Evolutionary conservation across 768 basidiomycete genomes (phyloP), one percentile per base, ranked within the genome.

Genomic region (Pisolithus orientalis): DNA sequence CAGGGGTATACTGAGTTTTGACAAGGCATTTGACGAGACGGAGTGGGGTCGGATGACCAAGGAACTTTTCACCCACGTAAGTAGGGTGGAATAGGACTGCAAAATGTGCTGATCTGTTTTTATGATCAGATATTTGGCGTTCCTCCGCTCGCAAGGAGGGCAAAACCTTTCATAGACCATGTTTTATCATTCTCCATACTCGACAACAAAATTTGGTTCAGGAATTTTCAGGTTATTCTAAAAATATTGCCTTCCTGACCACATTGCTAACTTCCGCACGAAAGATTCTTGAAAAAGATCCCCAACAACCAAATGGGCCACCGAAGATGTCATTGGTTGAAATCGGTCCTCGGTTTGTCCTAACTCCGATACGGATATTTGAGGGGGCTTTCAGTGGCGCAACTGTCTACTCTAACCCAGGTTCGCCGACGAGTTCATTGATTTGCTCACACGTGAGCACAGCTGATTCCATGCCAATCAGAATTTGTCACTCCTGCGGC

Each of bases 141-240:
- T 2, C 95, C 96, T 17, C 83, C 90, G 27, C 80, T 82, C n/a
- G 87, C 96, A 7, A 79, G 95, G 57, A 85, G 83, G 63, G 81
- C 92, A 16, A 99, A 99, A 68, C 96, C 96, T 2, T 99, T 99
- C 72, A 83, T 99, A 63, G 96, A 99, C 72, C 96, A 98, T 64
- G 84, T 99, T 65, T 79, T 98, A 57, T 94, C 93, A 38, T 98
- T 99, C 71, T 96, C 95, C 32, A 77, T 98, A 50, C 79, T 95
- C 29, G 96, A 99, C 75, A 79, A 80, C 63, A 98, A 96, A 68
- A 92, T 98, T 58, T 99, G 96, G 96, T 98, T 98, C 77, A 84
- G 96, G 58, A 98, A 98, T 70, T 99, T 88, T 75, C 96, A 99
- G 80, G 92, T 94, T 53, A 58, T 75, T 64, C 39, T 54, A 44